phyloP scores from a whole-genome alignment of 164 flowering plant species.

The Akebia trifoliata region DNA sequence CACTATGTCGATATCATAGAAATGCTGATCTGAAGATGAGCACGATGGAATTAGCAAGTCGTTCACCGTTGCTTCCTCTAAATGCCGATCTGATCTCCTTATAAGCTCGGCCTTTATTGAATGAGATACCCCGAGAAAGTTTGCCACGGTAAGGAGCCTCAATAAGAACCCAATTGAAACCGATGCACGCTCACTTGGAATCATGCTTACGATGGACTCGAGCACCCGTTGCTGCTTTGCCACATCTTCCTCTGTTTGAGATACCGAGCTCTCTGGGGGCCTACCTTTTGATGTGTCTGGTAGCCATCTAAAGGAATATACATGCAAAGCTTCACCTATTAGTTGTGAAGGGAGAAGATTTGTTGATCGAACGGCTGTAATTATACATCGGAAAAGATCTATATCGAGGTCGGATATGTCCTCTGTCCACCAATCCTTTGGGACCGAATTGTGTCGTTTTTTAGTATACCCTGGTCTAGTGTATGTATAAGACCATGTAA shows the following conservation, averaged over 20 bases:
- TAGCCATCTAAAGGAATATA: conserved; percentile 72
- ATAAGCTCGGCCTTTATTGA: conserved; percentile 62
- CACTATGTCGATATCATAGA: conserved; percentile 56
- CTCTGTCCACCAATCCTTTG: conserved; percentile 97
- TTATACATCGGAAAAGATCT: conserved; percentile 57
- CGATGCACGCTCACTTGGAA: conserved; percentile 62
- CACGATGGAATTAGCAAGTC: conserved; percentile 50
- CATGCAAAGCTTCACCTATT: conserved; percentile 88
- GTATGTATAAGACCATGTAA: conserved; percentile 87
- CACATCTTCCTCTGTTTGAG: conserved; percentile 23
- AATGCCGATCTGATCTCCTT: conserved; percentile 47
- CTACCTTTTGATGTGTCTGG: conserved; percentile 33
- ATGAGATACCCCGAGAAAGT: conserved; percentile 42
- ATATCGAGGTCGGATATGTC: conserved; percentile 68
- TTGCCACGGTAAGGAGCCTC: conserved; percentile 53
- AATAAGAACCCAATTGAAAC: conserved; percentile 73
- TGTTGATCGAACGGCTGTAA: conserved; percentile 44
- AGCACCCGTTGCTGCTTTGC: conserved; percentile 41
- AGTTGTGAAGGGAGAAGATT: conserved; percentile 58
- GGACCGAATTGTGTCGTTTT: conserved; percentile 50
- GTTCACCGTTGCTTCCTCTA: conserved; percentile 59
- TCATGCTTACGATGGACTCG: conserved; percentile 61
- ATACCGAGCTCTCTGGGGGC: conserved; percentile 28
- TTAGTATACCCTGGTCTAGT: conserved; percentile 69
- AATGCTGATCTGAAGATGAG: conserved; percentile 25